These are phyloP conservation scores for Candida smagusa DNA, from an alignment of 1,139 yeast species.

Conservation along the genomic window DNA sequence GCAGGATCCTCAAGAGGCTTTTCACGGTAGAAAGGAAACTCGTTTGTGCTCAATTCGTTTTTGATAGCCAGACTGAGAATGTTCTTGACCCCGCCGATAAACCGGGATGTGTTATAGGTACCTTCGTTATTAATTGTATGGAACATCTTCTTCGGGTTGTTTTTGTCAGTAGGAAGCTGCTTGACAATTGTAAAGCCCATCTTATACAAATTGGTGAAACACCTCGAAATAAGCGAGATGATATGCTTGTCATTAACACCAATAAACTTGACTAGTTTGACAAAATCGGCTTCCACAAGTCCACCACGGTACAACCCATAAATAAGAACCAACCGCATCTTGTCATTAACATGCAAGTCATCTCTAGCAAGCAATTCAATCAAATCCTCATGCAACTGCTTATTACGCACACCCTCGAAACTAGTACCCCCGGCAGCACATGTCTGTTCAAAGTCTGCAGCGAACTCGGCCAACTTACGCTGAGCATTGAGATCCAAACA, in stretches of 20 bases:
- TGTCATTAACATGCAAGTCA: constrained; percentile 55
- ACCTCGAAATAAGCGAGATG: constrained; percentile 39
- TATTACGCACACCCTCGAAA: constrained; percentile 65
- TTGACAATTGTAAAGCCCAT: constrained; percentile 71
- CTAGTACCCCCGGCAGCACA: constrained; percentile 72
- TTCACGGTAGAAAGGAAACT: constrained; percentile 76
- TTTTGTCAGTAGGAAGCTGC: constrained; percentile 34
- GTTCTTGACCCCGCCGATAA: constrained; percentile 65
- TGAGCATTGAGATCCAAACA: constrained; percentile 52
- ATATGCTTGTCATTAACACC: constrained; percentile 60
- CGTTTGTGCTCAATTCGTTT: constrained; percentile 49
- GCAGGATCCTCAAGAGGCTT: constrained; percentile 61
- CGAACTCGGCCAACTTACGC: constrained; percentile 54
- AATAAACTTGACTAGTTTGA: constrained; percentile 67
- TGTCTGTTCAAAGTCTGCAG: constrained; percentile 72
- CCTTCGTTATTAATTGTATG: constrained; percentile 68
- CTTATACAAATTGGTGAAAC: constrained; percentile 62
- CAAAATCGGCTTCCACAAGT: constrained; percentile 67
- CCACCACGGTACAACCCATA: constrained; percentile 88
- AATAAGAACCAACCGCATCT: constrained; percentile 70
- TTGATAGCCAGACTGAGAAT: constrained; percentile 49
- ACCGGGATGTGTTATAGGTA: constrained; percentile 72
- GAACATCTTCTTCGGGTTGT: constrained; percentile 44
- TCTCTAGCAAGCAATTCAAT: constrained; percentile 55
- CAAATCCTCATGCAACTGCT: constrained; percentile 64